These are phyloP conservation scores for Medicago arabica DNA, from an alignment of 306 rosid genomes.

Conservation along the genomic window DNA sequence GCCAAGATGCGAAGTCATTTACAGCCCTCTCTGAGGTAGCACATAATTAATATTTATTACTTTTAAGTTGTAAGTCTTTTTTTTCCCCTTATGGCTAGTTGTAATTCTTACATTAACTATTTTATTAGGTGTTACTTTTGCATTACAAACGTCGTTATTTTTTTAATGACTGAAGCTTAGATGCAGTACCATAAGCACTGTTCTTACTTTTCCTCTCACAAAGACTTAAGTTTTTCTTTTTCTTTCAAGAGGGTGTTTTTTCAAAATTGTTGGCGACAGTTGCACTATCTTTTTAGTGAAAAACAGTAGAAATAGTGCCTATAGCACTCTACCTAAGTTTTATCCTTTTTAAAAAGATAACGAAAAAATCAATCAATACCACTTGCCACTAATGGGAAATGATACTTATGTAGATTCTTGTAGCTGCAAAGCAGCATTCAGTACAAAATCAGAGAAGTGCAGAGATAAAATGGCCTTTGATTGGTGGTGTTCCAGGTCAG, in stretches of 20 bases:
- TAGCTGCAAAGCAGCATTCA: constrained; percentile 53
- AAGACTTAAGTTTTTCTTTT: neutral
- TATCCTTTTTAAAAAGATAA: neutral
- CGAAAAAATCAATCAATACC: neutral
- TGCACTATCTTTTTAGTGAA: neutral
- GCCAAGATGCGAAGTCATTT: constrained; percentile 53
- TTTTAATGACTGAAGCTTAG: neutral
- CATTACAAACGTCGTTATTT: neutral
- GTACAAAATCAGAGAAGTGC: constrained; percentile 44
- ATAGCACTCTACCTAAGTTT: neutral
- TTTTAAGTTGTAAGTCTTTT: constrained; percentile 24
- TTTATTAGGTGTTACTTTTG: constrained; percentile 12
- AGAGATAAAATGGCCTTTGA: constrained; percentile 71
- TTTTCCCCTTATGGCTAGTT: constrained; percentile 8
- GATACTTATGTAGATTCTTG: constrained; percentile 54
- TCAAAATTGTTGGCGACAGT: neutral
- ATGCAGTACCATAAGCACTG: neutral
- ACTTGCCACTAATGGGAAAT: constrained; percentile 36
- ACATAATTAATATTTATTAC: constrained; percentile 31
- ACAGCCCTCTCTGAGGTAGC: constrained; percentile 69
- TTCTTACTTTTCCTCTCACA: neutral
- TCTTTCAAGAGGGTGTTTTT: neutral
- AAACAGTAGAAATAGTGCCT: neutral
- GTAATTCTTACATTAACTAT: constrained; percentile 24
- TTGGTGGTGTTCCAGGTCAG: constrained; percentile 79